Percentiles rank a stretch among this genome's conserved stretches.
Conservation (phyloP, 768 basidiomycete genomes). For the Xanthoconium stramineum region DNA sequence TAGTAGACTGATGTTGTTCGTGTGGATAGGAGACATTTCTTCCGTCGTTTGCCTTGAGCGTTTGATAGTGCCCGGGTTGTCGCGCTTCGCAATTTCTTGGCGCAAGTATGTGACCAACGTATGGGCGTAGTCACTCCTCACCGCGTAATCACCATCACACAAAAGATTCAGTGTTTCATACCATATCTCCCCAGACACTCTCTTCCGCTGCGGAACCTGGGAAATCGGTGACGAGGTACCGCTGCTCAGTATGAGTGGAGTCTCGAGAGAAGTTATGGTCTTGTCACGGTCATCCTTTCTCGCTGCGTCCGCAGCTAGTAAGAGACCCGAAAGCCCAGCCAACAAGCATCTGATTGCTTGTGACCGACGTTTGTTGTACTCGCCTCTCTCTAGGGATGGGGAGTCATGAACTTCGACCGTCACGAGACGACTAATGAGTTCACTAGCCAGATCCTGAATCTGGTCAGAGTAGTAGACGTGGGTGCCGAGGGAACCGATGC, state of each 20-base stretch:
- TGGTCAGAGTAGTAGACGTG: slow-evolving; percentile 97
- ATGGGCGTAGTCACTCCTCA: slow-evolving; percentile 74
- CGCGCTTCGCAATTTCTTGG: slow-evolving; percentile 66
- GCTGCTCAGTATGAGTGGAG: slow-evolving; percentile 29
- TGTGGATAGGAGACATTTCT: slow-evolving; percentile 44
- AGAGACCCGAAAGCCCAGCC: slow-evolving; percentile 65
- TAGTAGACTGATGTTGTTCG: slow-evolving; percentile 44
- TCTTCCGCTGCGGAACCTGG: slow-evolving; percentile 54
- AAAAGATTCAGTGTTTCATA: slow-evolving; percentile 85
- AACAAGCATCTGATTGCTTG: slow-evolving; percentile 71
- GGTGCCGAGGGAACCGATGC: slow-evolving; percentile 79
- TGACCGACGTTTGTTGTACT: slow-evolving; percentile 45
- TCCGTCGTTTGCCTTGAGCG: slow-evolving; percentile 46
- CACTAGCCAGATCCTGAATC: slow-evolving; percentile 86
- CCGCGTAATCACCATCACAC: slow-evolving; percentile 74
- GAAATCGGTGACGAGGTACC: slow-evolving; percentile 23
- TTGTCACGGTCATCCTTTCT: slow-evolving; percentile 24
- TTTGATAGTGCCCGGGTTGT: slow-evolving; percentile 45
- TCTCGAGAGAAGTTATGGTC: slow-evolving; percentile 15
- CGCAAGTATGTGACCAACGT: slow-evolving; percentile 74
- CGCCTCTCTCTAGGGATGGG: slow-evolving; percentile 37
- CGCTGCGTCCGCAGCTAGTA: slow-evolving; percentile 53
- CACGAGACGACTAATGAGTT: slow-evolving; percentile 72
- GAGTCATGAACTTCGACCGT: slow-evolving; percentile 66
- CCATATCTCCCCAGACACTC: slow-evolving; percentile 81